These are phyloP conservation scores for Galerina marginata DNA, from an alignment of 768 basidiomycete species.

Conservation along the genomic window DNA sequence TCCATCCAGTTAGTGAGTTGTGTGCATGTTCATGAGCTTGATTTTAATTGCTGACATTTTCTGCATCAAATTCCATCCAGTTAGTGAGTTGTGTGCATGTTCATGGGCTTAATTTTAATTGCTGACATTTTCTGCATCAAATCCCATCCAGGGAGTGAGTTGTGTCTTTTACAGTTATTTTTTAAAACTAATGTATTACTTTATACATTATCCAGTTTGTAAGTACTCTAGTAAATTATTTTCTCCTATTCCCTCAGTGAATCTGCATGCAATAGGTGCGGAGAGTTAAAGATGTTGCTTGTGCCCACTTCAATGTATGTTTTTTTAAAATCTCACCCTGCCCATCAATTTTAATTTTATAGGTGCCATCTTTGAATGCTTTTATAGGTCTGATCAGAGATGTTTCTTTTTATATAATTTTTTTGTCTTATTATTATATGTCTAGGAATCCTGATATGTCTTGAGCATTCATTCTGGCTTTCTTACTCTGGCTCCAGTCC, in stretches of 20 bases:
- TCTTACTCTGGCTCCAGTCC: neutral
- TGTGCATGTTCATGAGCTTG: too few species aligned
- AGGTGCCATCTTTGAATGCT: constrained; percentile 4
- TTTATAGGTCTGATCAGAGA: too few species aligned
- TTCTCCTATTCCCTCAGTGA: neutral
- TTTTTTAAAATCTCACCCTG: neutral
- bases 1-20: neutral
- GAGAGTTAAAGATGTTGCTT: neutral
- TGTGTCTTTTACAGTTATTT: too few species aligned
- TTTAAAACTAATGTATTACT: too few species aligned
- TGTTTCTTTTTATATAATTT: neutral
- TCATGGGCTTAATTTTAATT: neutral
- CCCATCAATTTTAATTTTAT: neutral
- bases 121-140: neutral
- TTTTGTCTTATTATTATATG: neutral
- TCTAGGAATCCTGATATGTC: constrained; percentile 1
- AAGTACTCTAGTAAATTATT: too few species aligned
- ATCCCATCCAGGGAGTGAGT: too few species aligned
- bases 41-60: neutral
- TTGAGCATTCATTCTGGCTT: constrained; percentile 5
- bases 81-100: neutral
- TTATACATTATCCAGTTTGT: too few species aligned
- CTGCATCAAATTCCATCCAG: neutral
- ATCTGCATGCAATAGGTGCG: neutral
- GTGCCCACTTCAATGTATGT: neutral